Evolutionary conservation across 2,329 filamentous ascomycete species (phyloP), one percentile per base, ranked within the genome.

Genomic region (Pseudogymnoascus sp.): DNA sequence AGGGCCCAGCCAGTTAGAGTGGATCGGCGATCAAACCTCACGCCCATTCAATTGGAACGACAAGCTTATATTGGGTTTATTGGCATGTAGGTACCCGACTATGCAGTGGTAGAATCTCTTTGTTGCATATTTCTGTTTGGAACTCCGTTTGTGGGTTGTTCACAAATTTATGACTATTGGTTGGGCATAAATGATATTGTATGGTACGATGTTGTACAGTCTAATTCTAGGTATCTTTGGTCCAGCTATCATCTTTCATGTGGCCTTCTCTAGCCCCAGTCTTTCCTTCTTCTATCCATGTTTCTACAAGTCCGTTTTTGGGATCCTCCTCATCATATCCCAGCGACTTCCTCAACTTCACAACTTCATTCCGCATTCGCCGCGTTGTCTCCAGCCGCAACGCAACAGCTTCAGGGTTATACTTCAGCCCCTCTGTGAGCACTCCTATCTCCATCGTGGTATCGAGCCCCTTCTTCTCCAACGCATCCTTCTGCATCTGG

Each of bases 321-420:
- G 89, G 86, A 68, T 96, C 90, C 67, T 95, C 88, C 64, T 96
- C 91, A 0, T 89, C 83, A 65, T 71, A 72, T 25, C 92, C 92
- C 63, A 89, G 77, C 48, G 81, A 81, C 66, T 84, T 80, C 65
- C 93, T 82, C 21, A 97, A 81, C 69, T 91, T 90, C 60, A 93
- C 75, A 2, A 99, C 88, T 72, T 95, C 89, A 62, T 89, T 82
- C 58, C 94, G 82, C 35, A 97, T 84, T 63, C 87, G 82, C 73
- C 81, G 81, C 1, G 93, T 91, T 58, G 93, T 91, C 74, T 96
- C 91, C 61, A 89, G 85, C 63, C 94, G 81, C 65, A 95, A 77
- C 67, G 86, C 81, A 61, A 89, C 81, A 0, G 91, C 93, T 75
- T 97, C 92, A n/a, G 79, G 75, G 9, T 86, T 84, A 67, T 86